phyloP scores from a whole-genome alignment of 75 land plant species.

The Cunninghamia lanceolata region DNA sequence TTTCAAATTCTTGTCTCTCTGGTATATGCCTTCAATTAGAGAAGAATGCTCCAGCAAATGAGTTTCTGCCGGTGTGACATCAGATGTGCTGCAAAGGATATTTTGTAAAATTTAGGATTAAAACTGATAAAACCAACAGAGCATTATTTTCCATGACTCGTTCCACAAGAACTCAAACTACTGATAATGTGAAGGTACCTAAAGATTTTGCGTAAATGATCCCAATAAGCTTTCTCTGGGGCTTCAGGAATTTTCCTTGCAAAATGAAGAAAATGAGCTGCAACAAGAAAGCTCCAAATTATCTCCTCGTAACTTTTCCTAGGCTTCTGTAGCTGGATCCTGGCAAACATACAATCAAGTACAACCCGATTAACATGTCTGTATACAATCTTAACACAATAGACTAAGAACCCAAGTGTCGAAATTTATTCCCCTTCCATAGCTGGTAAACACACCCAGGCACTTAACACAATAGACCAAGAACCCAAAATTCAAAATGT shows the following conservation, averaged over 20 bases:
- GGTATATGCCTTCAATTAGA: slow-evolving; percentile 26
- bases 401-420: no score
- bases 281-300: slow-evolving; percentile 37
- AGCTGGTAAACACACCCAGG: no score
- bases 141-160: not conserved
- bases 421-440: no score
- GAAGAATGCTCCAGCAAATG: slow-evolving; percentile 37
- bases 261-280: slow-evolving; percentile 40
- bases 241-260: slow-evolving; percentile 29
- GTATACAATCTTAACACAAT: not conserved
- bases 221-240: slow-evolving; percentile 42
- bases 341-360: no score
- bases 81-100: slow-evolving; percentile 26
- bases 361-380: not conserved
- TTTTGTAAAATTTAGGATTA: not conserved
- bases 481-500: no score
- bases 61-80: slow-evolving; percentile 26
- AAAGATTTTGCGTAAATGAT: slow-evolving; percentile 35
- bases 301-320: slow-evolving; percentile 41
- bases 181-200: slow-evolving; percentile 22
- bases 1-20: slow-evolving; percentile 19
- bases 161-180: not conserved
- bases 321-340: slow-evolving; percentile 42
- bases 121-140: not conserved
- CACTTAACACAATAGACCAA: no score